A percentile compares a stretch with the other conserved stretches of the same genome.
Evolutionary conservation across 768 basidiomycete species (phyloP).

Genomic region (Pleurotus sapidus): DNA sequence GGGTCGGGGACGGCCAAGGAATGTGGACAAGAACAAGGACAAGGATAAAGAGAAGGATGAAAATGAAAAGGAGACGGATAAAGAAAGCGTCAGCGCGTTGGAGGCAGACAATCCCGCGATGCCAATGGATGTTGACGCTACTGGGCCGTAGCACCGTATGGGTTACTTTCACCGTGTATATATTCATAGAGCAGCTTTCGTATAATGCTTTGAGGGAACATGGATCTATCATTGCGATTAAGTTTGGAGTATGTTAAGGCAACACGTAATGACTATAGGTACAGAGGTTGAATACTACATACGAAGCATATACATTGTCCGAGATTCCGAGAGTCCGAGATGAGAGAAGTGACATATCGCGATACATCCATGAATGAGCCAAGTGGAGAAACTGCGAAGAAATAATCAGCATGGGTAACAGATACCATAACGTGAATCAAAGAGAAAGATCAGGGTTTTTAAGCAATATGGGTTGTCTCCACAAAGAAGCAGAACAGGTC

Average conservation of each 20-base stretch:
- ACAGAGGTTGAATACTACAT: background rate
- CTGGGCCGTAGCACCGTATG: too few relatives aligned
- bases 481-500: conserved; percentile 66
- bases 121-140: conserved; percentile 19
- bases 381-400: background rate
- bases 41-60: conserved; percentile 19
- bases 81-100: conserved; percentile 8
- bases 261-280: background rate
- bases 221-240: too few relatives aligned
- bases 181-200: too few relatives aligned
- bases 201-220: too few relatives aligned
- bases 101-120: conserved; percentile 27
- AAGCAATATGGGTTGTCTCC: conserved; percentile 61
- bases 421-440: background rate
- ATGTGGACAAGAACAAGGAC: conserved; percentile 27
- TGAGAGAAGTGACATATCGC: background rate
- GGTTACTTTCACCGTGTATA: too few relatives aligned
- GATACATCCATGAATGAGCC: background rate
- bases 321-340: background rate
- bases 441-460: conserved; percentile 32
- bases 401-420: background rate
- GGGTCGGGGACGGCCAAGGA: conserved; percentile 25
- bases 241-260: too few relatives aligned
- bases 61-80: conserved; percentile 17
- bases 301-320: background rate